phyloP scores from a whole-genome alignment of 257 asterid species.

The Voacanga thouarsii region DNA sequence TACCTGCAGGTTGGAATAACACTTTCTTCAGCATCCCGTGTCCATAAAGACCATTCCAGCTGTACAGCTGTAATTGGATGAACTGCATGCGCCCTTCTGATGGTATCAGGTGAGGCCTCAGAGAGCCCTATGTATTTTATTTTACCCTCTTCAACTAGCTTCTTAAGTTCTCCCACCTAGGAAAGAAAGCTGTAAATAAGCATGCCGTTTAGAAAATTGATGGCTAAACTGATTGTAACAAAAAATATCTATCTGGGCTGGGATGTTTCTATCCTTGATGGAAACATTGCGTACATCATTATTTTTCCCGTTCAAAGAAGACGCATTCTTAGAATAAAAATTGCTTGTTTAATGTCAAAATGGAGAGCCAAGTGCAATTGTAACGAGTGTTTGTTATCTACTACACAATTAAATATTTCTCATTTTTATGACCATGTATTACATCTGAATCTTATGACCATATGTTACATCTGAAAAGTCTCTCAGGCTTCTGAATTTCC shows the following conservation, averaged over 20 bases:
- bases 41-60: slow-evolving; percentile 13
- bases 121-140: slow-evolving; percentile 16
- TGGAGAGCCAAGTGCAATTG: neutral
- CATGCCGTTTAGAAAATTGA: neutral
- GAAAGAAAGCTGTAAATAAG: neutral
- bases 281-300: too few relatives aligned
- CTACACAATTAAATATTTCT: too few relatives aligned
- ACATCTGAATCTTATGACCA: neutral
- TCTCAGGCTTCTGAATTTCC: too few relatives aligned
- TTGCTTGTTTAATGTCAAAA: neutral
- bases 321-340: neutral
- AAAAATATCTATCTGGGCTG: neutral
- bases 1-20: neutral
- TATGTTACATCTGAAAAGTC: neutral
- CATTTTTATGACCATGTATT: too few relatives aligned
- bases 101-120: slow-evolving; percentile 19
- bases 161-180: slow-evolving; percentile 20
- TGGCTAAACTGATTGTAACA: neutral
- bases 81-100: slow-evolving; percentile 17
- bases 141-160: slow-evolving; percentile 19
- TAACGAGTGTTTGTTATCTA: neutral
- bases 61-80: slow-evolving; percentile 19
- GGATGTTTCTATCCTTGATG: neutral
- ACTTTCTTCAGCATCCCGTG: neutral
- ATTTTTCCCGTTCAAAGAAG: neutral